These are phyloP conservation scores for Bretziella fagacearum DNA, from an alignment of 2,329 filamentous ascomycete genomes.

Conservation along the genomic window DNA sequence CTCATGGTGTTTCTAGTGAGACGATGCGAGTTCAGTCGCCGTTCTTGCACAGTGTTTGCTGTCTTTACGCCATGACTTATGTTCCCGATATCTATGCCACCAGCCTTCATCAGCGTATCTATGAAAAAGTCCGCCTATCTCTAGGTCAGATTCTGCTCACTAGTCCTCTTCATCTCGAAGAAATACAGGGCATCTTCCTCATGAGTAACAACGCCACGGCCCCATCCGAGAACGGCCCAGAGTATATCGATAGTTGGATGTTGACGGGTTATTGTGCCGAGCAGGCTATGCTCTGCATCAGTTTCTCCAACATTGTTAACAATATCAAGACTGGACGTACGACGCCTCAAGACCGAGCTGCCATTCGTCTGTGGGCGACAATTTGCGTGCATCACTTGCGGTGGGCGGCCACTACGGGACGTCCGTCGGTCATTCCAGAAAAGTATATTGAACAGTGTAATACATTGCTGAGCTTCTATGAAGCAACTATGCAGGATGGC, in stretches of 20 bases:
- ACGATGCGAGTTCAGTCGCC: slow-evolving; percentile 22
- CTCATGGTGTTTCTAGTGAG: slow-evolving; percentile 12
- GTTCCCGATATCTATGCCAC: slow-evolving; percentile 16
- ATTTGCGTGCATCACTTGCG: slow-evolving; percentile 24
- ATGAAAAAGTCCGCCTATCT: slow-evolving; percentile 24
- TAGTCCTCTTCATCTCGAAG: slow-evolving; percentile 25
- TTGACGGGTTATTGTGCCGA: slow-evolving; percentile 27
- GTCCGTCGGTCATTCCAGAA: slow-evolving; percentile 24
- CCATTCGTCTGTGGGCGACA: slow-evolving; percentile 22
- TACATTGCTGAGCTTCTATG: slow-evolving; percentile 25
- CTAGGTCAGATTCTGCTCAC: slow-evolving; percentile 25
- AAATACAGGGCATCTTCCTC: slow-evolving; percentile 26
- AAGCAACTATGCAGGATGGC: slow-evolving; percentile 26
- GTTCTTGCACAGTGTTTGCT: slow-evolving; percentile 26
- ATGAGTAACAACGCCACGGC: slow-evolving; percentile 20
- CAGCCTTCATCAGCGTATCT: slow-evolving; percentile 22
- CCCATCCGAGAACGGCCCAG: slow-evolving; percentile 18
- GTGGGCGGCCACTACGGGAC: slow-evolving; percentile 26
- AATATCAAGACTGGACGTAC: slow-evolving; percentile 21
- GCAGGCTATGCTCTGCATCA: slow-evolving; percentile 28
- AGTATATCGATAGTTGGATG: slow-evolving; percentile 29
- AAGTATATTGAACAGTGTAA: slow-evolving; percentile 26
- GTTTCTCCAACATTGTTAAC: slow-evolving; percentile 25
- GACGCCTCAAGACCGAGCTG: slow-evolving; percentile 21
- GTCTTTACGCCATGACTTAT: slow-evolving; percentile 24